Percentiles rank a stretch among this genome's conserved stretches.
phyloP scores from a whole-genome alignment of 2,329 filamentous ascomycete species.

The Aspergillus uvarum region DNA sequence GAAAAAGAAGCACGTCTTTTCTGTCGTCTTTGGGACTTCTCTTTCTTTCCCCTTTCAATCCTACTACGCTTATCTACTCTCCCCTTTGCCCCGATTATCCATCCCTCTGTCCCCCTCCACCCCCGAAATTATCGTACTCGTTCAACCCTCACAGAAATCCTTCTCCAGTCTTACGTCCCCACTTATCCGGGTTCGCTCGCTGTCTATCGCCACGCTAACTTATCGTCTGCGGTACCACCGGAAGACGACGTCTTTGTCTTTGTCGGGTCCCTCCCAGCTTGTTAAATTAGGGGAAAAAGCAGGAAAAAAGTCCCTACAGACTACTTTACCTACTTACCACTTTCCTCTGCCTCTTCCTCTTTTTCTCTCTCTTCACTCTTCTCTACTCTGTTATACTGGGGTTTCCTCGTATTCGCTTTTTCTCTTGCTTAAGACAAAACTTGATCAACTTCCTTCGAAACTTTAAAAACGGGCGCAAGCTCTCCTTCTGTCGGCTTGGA shows the following conservation, averaged over 20 bases:
- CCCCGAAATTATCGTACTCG: background rate
- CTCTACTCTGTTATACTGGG: background rate
- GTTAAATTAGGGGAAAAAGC: background rate
- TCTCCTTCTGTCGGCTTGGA: constrained; percentile 3
- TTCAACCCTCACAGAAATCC: background rate
- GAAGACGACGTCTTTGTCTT: constrained; percentile 1
- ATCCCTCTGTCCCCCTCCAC: background rate
- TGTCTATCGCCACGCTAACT: constrained; percentile 5
- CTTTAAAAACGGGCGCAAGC: background rate
- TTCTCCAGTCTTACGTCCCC: constrained; percentile 6
- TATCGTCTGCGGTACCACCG: constrained; percentile 10
- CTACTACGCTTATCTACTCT: no score
- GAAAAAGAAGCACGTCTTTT: background rate
- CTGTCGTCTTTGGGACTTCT: background rate
- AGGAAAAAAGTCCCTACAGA: constrained; percentile 2
- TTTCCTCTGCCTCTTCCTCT: background rate
- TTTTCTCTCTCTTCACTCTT: background rate
- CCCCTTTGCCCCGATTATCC: background rate
- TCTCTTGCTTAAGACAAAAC: background rate
- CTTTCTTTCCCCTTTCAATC: constrained; percentile 1
- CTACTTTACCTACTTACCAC: background rate
- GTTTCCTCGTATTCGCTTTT: background rate
- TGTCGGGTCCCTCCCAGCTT: background rate
- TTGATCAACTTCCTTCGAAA: background rate
- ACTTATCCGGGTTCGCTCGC: background rate